Evolutionary conservation across 2,329 filamentous ascomycete genomes (phyloP), one percentile per base, ranked within the genome.

Genomic region (Fusarium pilosicola): DNA sequence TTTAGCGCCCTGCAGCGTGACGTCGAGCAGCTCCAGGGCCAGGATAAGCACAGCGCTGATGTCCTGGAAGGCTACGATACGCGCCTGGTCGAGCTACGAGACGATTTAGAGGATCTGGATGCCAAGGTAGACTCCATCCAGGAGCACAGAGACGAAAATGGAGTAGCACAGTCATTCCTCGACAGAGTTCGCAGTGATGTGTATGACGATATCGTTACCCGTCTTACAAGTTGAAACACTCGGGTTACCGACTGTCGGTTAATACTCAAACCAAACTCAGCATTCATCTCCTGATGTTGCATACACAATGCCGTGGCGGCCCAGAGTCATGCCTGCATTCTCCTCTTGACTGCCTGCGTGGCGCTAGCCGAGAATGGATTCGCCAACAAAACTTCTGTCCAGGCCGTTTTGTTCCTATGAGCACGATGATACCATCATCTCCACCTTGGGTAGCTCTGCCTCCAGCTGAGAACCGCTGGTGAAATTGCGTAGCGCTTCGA

Each of bases 51-150:
- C 7, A 63, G 26, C 24, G 30, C 57, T 20, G 64, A 69, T 13
- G 44, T 55, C 1, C 10, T 68, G 28, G 66, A 68, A 26, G 65
- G 66, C 28, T 68, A 68, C 12, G 66, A 68, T 14, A 68, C 66
- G 14, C 61, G 66, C n/a, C 20, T 68, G 7, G 49, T 68, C 4
- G 66, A 68, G 42, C 28, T 68, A 7, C 42, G 56, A 4, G 66
- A 68, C 6, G 66, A 68, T 10, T 32, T 68, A 1, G 66, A 68
- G n/a, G 66, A 68, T 24, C 42, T 68, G n/a, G 66, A 68, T 28
- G 65, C 66, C 10, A 68, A 68, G 48, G 66, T 68, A 8, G 65
- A 68, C n/a, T 69, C 65, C 1, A 69, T 68, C 3, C 65, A 68
- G 13, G 66, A 69, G 28, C 57, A 68, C 3, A 54, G 66, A 22